Conservation (phyloP, 2,329 filamentous ascomycete genomes). For the Raffaelea ambrosiae region DNA sequence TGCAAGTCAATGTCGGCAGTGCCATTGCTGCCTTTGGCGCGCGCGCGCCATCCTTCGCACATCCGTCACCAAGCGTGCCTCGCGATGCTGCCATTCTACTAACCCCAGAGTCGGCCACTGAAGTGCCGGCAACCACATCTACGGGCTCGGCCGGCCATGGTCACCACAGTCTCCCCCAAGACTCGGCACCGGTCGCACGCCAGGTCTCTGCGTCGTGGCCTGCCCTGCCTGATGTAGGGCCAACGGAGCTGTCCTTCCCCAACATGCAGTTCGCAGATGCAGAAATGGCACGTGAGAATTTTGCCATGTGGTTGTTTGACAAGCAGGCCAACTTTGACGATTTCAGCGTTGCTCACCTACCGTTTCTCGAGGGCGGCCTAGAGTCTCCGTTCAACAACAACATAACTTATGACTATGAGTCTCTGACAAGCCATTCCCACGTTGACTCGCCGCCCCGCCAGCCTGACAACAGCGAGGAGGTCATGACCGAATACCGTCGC, state of each 20-base stretch:
- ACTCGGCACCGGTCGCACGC: conserved; percentile 8
- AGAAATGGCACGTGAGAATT: conserved; percentile 32
- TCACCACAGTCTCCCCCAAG: no score
- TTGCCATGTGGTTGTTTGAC: conserved; percentile 44
- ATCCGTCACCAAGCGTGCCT: conserved; percentile 25
- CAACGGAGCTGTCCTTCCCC: conserved; percentile 24
- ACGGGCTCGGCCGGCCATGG: no score
- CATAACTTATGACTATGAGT: conserved; percentile 43
- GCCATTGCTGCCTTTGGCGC: conserved; percentile 6
- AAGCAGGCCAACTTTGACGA: conserved; percentile 32
- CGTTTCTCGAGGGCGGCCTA: conserved; percentile 39
- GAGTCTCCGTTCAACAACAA: conserved; percentile 44
- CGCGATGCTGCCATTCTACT: conserved; percentile 38
- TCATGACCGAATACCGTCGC: conserved; percentile 34
- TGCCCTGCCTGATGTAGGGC: conserved; percentile 20
- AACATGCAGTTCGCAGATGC: conserved; percentile 26
- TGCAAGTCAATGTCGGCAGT: neutral
- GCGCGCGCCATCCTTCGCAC: conserved; percentile 8
- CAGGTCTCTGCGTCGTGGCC: conserved; percentile 5
- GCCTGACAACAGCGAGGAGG: conserved; percentile 29
- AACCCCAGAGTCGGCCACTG: conserved; percentile 28
- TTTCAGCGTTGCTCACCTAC: conserved; percentile 32
- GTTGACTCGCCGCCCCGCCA: conserved; percentile 34
- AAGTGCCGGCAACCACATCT: neutral
- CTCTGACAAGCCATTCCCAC: conserved; percentile 37